These are phyloP conservation scores for Lachnellula arida DNA, from an alignment of 2,329 filamentous ascomycete genomes.

Conservation along the genomic window DNA sequence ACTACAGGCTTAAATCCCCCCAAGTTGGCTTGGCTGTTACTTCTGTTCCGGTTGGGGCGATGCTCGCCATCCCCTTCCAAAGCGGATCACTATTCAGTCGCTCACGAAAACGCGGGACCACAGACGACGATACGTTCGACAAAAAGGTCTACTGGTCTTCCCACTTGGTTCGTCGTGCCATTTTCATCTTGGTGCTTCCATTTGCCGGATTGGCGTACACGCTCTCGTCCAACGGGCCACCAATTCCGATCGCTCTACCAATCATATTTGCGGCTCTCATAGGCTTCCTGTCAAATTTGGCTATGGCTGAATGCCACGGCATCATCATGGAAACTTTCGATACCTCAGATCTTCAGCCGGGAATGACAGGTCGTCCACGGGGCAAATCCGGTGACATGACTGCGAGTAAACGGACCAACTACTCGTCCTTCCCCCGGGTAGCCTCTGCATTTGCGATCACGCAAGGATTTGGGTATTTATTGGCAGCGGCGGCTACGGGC, in stretches of 20 bases:
- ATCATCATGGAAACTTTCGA: conserved; percentile 79
- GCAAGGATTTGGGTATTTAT: conserved; percentile 64
- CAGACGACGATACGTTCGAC: conserved; percentile 63
- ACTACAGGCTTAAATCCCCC: conserved; percentile 60
- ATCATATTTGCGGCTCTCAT: conserved; percentile 61
- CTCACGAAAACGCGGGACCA: conserved; percentile 53
- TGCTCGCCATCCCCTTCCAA: conserved; percentile 67
- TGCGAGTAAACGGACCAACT: conserved; percentile 55
- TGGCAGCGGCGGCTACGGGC: conserved; percentile 64
- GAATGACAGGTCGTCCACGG: conserved; percentile 56
- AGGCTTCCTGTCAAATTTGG: conserved; percentile 67
- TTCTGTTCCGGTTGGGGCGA: conserved; percentile 62
- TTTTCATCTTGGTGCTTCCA: conserved; percentile 65
- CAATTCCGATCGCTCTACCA: conserved; percentile 57
- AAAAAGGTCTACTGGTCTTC: conserved; percentile 64
- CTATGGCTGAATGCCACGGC: conserved; percentile 70
- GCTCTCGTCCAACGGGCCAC: conserved; percentile 58
- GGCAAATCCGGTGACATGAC: conserved; percentile 43
- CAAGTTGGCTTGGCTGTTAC: conserved; percentile 63
- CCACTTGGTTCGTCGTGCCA: conserved; percentile 61
- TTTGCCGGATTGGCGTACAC: conserved; percentile 64
- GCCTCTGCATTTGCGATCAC: conserved; percentile 65
- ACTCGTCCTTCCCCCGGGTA: conserved; percentile 71
- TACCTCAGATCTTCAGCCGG: conserved; percentile 71
- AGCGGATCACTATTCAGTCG: conserved; percentile 67